Conservation (phyloP, 768 basidiomycete species). For the Mycena latifolia region DNA sequence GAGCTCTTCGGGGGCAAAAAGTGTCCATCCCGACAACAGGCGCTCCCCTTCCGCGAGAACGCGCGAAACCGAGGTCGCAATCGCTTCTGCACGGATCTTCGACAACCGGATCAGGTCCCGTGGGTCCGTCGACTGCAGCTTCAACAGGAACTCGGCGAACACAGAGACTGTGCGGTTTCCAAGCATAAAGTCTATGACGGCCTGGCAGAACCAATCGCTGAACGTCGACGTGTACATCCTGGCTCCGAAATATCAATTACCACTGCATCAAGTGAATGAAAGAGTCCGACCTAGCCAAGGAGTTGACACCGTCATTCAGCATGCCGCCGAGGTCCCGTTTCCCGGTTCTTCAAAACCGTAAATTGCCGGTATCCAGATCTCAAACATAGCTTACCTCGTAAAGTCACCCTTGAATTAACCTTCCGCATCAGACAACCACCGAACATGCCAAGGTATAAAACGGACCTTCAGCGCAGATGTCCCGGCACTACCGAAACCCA, state of each 20-base stretch:
- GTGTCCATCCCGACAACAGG: constrained; percentile 89
- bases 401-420: constrained; percentile 76
- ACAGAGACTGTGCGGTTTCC: constrained; percentile 89
- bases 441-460: constrained; percentile 25
- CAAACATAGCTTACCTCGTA: constrained; percentile 68
- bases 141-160: constrained; percentile 94
- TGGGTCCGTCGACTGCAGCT: constrained; percentile 92
- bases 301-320: constrained; percentile 96
- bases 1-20: constrained; percentile 86
- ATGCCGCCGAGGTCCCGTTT: constrained; percentile 93
- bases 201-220: constrained; percentile 97
- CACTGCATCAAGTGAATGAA: neutral
- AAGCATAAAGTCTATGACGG: constrained; percentile 93
- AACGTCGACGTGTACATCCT: constrained; percentile 92
- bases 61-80: constrained; percentile 87
- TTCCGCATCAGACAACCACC: constrained; percentile 16
- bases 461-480: constrained; percentile 95
- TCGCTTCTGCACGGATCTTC: constrained; percentile 91
- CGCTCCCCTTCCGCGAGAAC: constrained; percentile 84
- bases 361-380: constrained; percentile 27
- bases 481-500: constrained; percentile 74
- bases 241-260: constrained; percentile 10
- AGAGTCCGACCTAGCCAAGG: constrained; percentile 74
- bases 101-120: constrained; percentile 89
- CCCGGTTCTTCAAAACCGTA: constrained; percentile 75